Base-by-base conservation (phyloP, 2,329 filamentous ascomycete species). In the Trichoderma pleuroti region DNA sequence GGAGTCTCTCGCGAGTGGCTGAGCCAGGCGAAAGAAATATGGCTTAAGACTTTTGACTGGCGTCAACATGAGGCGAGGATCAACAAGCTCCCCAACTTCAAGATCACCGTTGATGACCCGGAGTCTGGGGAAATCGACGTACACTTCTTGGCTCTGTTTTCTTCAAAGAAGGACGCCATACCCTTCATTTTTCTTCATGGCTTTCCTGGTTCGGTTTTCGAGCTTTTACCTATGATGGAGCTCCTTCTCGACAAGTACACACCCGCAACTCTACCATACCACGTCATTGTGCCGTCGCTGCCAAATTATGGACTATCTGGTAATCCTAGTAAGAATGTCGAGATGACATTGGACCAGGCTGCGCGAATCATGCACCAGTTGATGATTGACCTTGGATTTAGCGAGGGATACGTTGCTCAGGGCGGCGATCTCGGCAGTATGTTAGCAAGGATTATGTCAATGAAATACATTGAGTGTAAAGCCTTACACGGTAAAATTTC, bases 151-250 rank as follows among this genome's bases (percentile, higher is more conserved):
- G 42, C 42, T n/a, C 3, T 49, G 10, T 49, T 49, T 2, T 49
- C 42, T 5, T 49, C 10, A n/a, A 49, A 49, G 42, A 21, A 7
- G 42, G 42, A 49, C 42, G 42, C 42, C 5, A 49, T 49, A 11
- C 42, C 42, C 10, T 49, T 49, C 42, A 49, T 49, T 21, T 49
- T 49, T 16, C 42, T 49, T 21, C 42, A 49, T 49, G 42, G 42
- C 0, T 49, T 49, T n/a, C 42, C 42, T 10, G 42, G n/a, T 49
- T 49, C 42, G 0, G 18, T 49, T 71, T 75, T 86, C 1, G 88
- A 90, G 73, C 90, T 89, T 74, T 74, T 90, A 1, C 82, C 82
- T 1, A 78, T 88, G 11, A 76, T 90, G 62, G 75, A 82, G 1
- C 46, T 85, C 4, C 77, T 90, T 4, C 76, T 77, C 26, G 74